Base-by-base conservation (phyloP, 2,329 filamentous ascomycete genomes). In the Aspergillus ustus region DNA sequence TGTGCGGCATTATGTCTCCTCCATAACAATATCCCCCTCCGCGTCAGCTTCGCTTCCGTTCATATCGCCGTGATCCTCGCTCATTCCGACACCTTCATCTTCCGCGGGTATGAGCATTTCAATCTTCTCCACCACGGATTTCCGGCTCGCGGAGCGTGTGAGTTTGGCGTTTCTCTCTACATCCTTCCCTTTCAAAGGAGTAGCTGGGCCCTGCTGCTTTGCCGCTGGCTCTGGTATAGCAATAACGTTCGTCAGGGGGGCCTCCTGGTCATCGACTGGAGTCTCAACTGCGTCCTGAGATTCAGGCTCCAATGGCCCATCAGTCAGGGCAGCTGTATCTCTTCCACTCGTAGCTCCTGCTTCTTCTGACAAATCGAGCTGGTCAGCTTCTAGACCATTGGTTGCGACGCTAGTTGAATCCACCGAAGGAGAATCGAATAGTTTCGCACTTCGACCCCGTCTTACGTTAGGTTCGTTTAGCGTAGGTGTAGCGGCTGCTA, bases 401-500 rank as follows among this genome's bases (percentile, higher is more conserved):
- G 54, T 63, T 11, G 72, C 66, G 2, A 49, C 60, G 13, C 65
- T 65, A 19, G 65, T 58, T 7, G 68, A 66, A n/a, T 73, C 72
- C 7, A 67, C 63, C 37, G 67, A 67, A 31, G 73, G 71, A 1
- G 72, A 74, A 19, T 73, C 75, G 44, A 67, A 67, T 49, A 71
- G 57, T 34, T 67, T 72, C 17, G 74, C 72, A 57, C 77, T 78
- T 7, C 78, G 73, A 8, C 76, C 75, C 34, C 77, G 75, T 52
- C 77, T 70, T 20, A 72, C 67, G 58, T 69, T 70, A 11, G 67
- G 63, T 7, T 66, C 65, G 49, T 69, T 71, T 11, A 64, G 64
- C 0, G 72, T 71, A 8, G 76, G 75, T 0, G 75, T 77, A 40
- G 67, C 64, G 8, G 66, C 63, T 28, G 70, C 63, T 17, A 77